Evolutionary conservation across 495 filamentous ascomycete species (phyloP).

Genomic region (Penicillium paxilli): DNA sequence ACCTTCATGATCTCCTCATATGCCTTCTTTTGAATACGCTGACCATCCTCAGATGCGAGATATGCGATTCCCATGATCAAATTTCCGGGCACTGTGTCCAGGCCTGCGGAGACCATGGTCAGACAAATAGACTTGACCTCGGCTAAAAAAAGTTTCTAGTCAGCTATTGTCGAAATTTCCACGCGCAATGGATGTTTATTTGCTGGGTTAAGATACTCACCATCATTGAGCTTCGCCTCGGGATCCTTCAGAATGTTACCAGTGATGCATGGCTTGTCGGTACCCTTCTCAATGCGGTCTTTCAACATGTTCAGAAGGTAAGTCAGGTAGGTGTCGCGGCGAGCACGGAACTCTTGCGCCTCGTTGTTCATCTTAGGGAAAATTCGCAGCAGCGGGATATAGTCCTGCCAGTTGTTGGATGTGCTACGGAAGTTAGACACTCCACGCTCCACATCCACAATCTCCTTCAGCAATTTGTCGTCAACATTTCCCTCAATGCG

Average conservation of each 20-base stretch:
- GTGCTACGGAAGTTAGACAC: constrained; percentile 66
- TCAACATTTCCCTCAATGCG: constrained; percentile 60
- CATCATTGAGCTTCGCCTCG: constrained; percentile 61
- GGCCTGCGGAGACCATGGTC: constrained; percentile 72
- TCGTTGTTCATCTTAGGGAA: constrained; percentile 54
- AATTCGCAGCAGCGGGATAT: constrained; percentile 62
- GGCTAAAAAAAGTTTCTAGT: constrained; percentile 32
- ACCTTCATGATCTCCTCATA: constrained; percentile 63
- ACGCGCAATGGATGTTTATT: too few relatives aligned
- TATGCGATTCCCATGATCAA: constrained; percentile 73
- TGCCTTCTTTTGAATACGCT: constrained; percentile 62
- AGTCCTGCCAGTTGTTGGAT: constrained; percentile 71
- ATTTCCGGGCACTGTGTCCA: constrained; percentile 70
- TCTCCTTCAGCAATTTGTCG: constrained; percentile 59
- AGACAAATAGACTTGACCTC: constrained; percentile 73
- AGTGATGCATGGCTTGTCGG: constrained; percentile 69
- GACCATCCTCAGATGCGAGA: constrained; percentile 60
- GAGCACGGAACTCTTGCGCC: constrained; percentile 52
- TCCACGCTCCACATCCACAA: constrained; percentile 61
- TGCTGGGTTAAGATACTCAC: constrained; percentile 40
- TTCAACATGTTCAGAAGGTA: constrained; percentile 60
- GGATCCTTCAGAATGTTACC: constrained; percentile 68
- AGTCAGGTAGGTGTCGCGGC: constrained; percentile 58
- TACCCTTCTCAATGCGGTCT: constrained; percentile 57
- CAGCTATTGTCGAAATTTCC: not conserved